phyloP scores from a whole-genome alignment of 2,329 filamentous ascomycete genomes.

The Moelleriella libera region DNA sequence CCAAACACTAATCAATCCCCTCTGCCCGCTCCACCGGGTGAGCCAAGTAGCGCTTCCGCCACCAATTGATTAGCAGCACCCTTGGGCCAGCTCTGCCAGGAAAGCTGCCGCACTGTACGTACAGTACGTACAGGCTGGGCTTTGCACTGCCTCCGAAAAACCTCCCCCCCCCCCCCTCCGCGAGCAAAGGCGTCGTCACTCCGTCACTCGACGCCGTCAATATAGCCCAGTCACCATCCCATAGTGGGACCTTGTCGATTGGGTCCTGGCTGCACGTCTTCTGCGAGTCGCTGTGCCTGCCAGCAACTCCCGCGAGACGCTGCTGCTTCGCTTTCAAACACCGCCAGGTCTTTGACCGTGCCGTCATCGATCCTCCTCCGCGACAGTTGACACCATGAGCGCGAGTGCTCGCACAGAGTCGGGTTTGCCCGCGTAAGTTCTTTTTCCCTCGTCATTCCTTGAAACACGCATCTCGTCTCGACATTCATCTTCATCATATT shows the following conservation, averaged over 20 bases:
- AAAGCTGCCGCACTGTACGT: not conserved
- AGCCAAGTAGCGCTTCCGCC: not conserved
- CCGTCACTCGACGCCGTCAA: slow-evolving; percentile 1
- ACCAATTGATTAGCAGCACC: not conserved
- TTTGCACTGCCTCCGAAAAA: not conserved
- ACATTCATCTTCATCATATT: not conserved
- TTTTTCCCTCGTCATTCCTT: not conserved
- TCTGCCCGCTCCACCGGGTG: no score
- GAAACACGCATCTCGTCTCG: not conserved
- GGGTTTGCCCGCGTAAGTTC: slow-evolving; percentile 20
- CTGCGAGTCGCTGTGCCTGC: not conserved
- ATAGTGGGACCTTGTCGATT: not conserved
- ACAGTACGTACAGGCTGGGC: not conserved
- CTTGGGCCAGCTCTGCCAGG: not conserved
- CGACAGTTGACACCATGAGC: slow-evolving; percentile 8
- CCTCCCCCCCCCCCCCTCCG: no score
- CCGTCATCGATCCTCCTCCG: not conserved
- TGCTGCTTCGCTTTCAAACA: not conserved
- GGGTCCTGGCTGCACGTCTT: not conserved
- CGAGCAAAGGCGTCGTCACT: slow-evolving; percentile 1
- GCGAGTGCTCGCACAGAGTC: slow-evolving; percentile 21
- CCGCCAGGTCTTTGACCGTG: not conserved
- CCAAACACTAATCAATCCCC: no score
- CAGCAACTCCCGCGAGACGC: not conserved
- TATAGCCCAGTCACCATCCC: slow-evolving; percentile 1